These are phyloP conservation scores for Penicillium cataractarum DNA, from an alignment of 495 filamentous ascomycete species.

Conservation along the genomic window DNA sequence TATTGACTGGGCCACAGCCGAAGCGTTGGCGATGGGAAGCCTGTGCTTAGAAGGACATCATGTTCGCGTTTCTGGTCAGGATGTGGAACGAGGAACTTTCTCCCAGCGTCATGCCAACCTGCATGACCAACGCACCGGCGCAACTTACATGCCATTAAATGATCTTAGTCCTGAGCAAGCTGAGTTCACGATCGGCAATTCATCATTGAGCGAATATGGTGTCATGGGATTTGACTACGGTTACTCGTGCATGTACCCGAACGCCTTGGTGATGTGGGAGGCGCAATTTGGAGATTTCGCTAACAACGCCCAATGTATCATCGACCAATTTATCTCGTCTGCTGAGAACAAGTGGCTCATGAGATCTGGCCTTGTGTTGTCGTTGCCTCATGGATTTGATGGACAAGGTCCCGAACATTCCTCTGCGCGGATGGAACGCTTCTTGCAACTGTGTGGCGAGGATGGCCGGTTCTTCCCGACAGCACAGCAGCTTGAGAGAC, in stretches of 20 bases:
- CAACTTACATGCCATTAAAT: neutral
- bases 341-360: neutral
- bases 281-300: neutral
- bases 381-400: constrained; percentile 1
- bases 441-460: neutral
- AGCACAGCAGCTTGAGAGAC: neutral
- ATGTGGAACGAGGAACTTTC: constrained; percentile 1
- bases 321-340: neutral
- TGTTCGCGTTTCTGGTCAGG: neutral
- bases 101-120: constrained; percentile 2
- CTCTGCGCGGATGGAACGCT: neutral
- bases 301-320: neutral
- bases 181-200: neutral
- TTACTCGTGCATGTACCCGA: neutral
- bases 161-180: neutral
- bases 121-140: neutral
- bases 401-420: constrained; percentile 2
- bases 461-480: constrained; percentile 2
- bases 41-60: constrained; percentile 1
- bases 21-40: neutral
- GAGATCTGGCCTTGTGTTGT: neutral
- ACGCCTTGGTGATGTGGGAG: neutral
- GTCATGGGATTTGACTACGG: neutral
- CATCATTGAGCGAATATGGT: constrained; percentile 1
- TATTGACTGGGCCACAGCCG: neutral